phyloP scores from a whole-genome alignment of 1,139 yeast species.

The Arxiozyma bovina region DNA sequence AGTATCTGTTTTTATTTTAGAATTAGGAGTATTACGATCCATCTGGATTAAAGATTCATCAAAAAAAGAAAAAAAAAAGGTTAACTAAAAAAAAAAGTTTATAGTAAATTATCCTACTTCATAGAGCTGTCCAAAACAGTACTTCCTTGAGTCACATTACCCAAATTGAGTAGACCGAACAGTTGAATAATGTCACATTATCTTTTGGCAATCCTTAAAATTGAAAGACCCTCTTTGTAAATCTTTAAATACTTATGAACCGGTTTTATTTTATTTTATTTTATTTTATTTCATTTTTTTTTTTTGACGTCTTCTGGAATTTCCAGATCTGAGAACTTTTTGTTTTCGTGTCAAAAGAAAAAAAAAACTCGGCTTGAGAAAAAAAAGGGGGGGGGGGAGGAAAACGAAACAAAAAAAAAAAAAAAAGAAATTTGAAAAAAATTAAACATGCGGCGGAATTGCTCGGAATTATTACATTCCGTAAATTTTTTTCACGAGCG shows the following conservation, averaged over 20 bases:
- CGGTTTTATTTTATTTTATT: neutral
- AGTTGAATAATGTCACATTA: neutral
- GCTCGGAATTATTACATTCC: too few relatives aligned
- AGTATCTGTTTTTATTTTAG: neutral
- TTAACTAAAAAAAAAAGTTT: too few relatives aligned
- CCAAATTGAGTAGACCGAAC: neutral
- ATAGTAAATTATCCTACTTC: neutral
- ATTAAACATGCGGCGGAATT: too few relatives aligned
- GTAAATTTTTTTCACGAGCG: too few relatives aligned
- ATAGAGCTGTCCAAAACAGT: neutral
- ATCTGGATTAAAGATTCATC: neutral
- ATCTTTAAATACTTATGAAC: neutral
- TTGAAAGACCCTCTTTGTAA: too few relatives aligned
- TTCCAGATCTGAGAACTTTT: neutral
- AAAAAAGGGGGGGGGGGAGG: neutral
- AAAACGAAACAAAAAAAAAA: neutral
- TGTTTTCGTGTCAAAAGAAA: too few relatives aligned
- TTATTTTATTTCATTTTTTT: too few relatives aligned
- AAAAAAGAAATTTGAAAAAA: too few relatives aligned
- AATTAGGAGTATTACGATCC: neutral
- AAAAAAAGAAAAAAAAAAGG: neutral
- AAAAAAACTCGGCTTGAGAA: too few relatives aligned
- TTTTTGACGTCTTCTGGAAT: too few relatives aligned
- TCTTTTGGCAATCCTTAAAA: too few relatives aligned
- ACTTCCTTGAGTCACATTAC: neutral